A percentile compares a stretch with the other conserved stretches of the same genome.
These are phyloP conservation scores for Trichothecium roseum DNA, from an alignment of 2,329 filamentous ascomycete species.

Conservation along the genomic window DNA sequence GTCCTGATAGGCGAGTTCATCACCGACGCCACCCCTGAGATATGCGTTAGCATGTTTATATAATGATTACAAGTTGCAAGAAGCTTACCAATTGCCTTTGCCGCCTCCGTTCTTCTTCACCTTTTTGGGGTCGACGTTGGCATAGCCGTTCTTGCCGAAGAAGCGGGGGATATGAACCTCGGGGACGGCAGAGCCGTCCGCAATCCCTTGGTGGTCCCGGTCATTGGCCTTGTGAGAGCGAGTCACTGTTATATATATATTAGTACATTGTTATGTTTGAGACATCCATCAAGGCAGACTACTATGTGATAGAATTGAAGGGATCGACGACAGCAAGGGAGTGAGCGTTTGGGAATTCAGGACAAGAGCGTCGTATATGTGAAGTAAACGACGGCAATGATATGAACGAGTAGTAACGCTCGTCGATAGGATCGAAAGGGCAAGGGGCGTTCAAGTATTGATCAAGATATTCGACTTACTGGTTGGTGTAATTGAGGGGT, in stretches of 20 bases:
- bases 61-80: conserved; percentile 1
- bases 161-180: conserved; percentile 77
- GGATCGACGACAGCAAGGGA: no score
- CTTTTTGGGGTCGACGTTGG: conserved; percentile 78
- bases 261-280: no score
- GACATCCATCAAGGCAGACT: no score
- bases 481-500: no score
- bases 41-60: conserved; percentile 8
- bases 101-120: conserved; percentile 94
- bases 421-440: no score
- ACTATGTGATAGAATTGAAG: no score
- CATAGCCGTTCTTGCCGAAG: conserved; percentile 80
- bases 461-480: no score
- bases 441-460: no score
- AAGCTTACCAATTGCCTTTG: conserved; percentile 81
- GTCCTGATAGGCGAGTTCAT: conserved; percentile 73
- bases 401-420: no score
- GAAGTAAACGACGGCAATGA: no score
- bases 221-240: conserved; percentile 94
- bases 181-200: conserved; percentile 59
- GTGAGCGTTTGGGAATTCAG: no score
- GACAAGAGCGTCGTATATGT: no score
- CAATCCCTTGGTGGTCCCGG: conserved; percentile 74
- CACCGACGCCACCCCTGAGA: conserved; percentile 68
- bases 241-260: conserved; percentile 60